These are phyloP conservation scores for Chrysopogon serrulatus DNA, from an alignment of 176 grass and related monocot species.

Conservation along the genomic window DNA sequence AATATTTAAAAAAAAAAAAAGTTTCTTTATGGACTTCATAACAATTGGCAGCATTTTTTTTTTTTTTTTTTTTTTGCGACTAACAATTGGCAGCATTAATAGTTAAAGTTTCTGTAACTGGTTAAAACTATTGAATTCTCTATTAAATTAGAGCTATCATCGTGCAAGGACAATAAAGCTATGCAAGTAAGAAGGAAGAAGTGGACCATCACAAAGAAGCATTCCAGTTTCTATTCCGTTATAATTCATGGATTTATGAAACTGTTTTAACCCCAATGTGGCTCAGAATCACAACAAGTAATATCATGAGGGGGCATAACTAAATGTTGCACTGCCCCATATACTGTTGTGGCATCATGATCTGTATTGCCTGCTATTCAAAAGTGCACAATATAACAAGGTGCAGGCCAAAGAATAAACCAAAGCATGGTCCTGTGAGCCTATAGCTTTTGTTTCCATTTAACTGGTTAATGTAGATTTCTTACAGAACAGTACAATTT, in stretches of 20 bases:
- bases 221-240: not conserved
- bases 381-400: not conserved
- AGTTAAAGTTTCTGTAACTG: not conserved
- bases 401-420: not conserved
- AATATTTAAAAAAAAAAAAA: constrained; percentile 15
- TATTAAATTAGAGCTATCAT: not conserved
- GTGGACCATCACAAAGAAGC: not conserved
- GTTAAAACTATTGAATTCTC: not conserved
- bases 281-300: not conserved
- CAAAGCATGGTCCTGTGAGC: not conserved
- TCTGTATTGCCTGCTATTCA: not conserved
- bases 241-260: not conserved
- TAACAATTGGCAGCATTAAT: not conserved
- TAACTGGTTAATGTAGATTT: not conserved
- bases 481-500: not conserved
- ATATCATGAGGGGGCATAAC: not conserved
- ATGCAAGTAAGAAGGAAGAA: not conserved
- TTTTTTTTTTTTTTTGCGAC: no score
- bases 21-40: not conserved
- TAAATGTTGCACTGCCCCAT: not conserved
- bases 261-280: not conserved
- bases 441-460: not conserved
- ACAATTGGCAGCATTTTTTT: no score
- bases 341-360: not conserved
- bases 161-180: not conserved